Evolutionary conservation across 148 eudicot species (phyloP).

Genomic region (Vaccinium darrowii): DNA sequence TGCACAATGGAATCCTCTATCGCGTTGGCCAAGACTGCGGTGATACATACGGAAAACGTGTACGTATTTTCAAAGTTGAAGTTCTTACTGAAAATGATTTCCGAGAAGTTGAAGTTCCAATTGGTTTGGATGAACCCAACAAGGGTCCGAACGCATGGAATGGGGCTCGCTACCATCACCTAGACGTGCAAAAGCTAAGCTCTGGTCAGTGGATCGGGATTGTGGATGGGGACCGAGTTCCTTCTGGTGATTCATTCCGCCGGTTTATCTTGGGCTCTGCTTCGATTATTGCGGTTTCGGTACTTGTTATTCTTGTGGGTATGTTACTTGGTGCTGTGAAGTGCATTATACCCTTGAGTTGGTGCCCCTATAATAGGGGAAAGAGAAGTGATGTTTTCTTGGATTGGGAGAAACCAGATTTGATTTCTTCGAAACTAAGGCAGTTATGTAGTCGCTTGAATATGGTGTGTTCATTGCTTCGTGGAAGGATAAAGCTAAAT

Average conservation of each 20-base stretch:
- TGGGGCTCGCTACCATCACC: conserved; percentile 85
- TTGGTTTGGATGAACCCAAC: conserved; percentile 50
- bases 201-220: conserved; percentile 81
- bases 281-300: conserved; percentile 46
- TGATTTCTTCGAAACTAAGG: conserved; percentile 53
- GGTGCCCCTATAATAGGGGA: conserved; percentile 75
- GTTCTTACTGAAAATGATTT: conserved; percentile 60
- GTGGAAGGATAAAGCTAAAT: conserved; percentile 62
- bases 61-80: conserved; percentile 69
- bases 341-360: conserved; percentile 73
- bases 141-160: conserved; percentile 90
- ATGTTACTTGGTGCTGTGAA: conserved; percentile 69
- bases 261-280: conserved; percentile 62
- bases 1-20: conserved; percentile 60
- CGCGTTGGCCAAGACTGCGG: conserved; percentile 94
- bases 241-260: conserved; percentile 65
- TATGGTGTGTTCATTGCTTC: conserved; percentile 47
- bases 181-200: conserved; percentile 73
- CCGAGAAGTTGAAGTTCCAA: conserved; percentile 72
- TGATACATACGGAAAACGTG: conserved; percentile 71
- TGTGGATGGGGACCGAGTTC: conserved; percentile 88
- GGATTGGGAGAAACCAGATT: conserved; percentile 59
- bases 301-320: conserved; percentile 58
- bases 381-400: conserved; percentile 75
- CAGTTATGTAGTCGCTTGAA: conserved; percentile 66